phyloP scores from a whole-genome alignment of 2,329 filamentous ascomycete genomes.

The Cercospora sesami region DNA sequence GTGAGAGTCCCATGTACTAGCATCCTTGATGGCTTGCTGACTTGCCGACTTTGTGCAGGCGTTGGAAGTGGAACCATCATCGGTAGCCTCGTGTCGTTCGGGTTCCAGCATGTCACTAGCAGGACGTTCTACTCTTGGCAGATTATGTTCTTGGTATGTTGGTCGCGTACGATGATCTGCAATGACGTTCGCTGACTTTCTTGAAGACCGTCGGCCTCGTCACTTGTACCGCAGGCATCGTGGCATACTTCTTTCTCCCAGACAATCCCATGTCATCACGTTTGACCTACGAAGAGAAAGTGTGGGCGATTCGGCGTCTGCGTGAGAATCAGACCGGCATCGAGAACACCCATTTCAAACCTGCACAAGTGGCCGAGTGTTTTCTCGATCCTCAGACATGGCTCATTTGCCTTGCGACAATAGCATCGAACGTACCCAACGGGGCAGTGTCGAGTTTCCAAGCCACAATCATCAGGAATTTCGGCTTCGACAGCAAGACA shows the following conservation, averaged over 20 bases:
- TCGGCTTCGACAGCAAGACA: constrained; percentile 35
- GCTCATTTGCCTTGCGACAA: constrained; percentile 43
- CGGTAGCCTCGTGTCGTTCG: constrained; percentile 58
- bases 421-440: constrained; percentile 41
- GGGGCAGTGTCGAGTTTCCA: constrained; percentile 45
- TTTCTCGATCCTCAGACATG: constrained; percentile 49
- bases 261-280: constrained; percentile 36
- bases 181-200: not conserved
- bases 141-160: constrained; percentile 50
- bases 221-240: constrained; percentile 43
- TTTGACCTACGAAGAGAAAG: constrained; percentile 36
- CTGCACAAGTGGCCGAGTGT: constrained; percentile 48
- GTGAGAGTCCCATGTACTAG: constrained; percentile 42
- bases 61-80: constrained; percentile 56
- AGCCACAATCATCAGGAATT: constrained; percentile 37
- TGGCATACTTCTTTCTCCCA: constrained; percentile 35
- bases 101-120: constrained; percentile 50
- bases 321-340: constrained; percentile 53
- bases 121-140: constrained; percentile 51
- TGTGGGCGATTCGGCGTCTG: constrained; percentile 44
- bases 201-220: constrained; percentile 42
- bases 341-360: constrained; percentile 54
- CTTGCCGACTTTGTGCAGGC: not conserved
- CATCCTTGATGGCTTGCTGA: not conserved
- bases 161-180: not conserved